A percentile compares a stretch with the other conserved stretches of the same genome.
Conservation (phyloP, 169 alveolate genomes). For the Plasmodium vinckei region DNA sequence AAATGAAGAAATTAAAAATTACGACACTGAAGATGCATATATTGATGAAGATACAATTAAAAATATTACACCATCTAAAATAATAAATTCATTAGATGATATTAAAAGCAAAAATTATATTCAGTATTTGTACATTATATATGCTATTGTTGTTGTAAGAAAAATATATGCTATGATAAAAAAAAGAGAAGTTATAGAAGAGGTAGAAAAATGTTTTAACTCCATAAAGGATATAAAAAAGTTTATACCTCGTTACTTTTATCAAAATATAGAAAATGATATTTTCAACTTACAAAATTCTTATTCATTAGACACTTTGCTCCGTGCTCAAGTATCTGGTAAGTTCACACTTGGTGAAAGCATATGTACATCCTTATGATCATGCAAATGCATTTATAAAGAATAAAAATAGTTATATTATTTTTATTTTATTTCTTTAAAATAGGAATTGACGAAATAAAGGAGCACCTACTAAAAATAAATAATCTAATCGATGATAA, state of each 20-base stretch:
- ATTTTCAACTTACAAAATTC: slow-evolving; percentile 4
- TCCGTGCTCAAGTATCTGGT: background rate
- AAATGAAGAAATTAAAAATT: slow-evolving; percentile 57
- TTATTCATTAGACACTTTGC: background rate
- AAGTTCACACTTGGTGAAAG: background rate
- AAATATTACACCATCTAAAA: slow-evolving; percentile 2
- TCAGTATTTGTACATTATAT: slow-evolving; percentile 51
- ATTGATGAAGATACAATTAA: background rate
- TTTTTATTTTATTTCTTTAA: background rate
- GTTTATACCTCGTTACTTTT: slow-evolving; percentile 33
- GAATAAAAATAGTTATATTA: background rate
- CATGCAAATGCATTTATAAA: background rate
- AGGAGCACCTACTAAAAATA: background rate
- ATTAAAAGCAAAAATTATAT: slow-evolving; percentile 49
- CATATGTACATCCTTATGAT: background rate
- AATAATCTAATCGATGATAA: slow-evolving; percentile 1
- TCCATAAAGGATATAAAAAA: slow-evolving; percentile 15
- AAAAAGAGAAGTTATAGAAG: slow-evolving; percentile 1
- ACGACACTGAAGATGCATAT: slow-evolving; percentile 9
- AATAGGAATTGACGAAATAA: slow-evolving; percentile 20
- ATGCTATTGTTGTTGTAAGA: slow-evolving; percentile 49
- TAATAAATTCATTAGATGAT: slow-evolving; percentile 33
- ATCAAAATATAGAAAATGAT: slow-evolving; percentile 28
- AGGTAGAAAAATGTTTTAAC: slow-evolving; percentile 11
- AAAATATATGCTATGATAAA: slow-evolving; percentile 43